phyloP scores from a whole-genome alignment of 1,284 basidiomycete species.

The Mycosarcoma mackinlayi region DNA sequence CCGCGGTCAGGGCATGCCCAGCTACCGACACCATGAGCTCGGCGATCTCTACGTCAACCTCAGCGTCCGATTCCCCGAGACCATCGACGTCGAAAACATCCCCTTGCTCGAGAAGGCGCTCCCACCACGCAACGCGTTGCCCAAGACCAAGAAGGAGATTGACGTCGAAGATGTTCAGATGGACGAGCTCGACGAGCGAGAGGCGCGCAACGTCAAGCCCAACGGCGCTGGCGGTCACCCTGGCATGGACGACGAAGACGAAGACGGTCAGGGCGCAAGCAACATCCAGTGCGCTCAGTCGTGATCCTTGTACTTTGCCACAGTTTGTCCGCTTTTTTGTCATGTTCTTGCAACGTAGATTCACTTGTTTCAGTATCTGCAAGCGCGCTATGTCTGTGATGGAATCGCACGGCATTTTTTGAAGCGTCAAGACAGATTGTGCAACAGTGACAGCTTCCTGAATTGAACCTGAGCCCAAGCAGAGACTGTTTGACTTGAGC shows the following conservation, averaged over 20 bases:
- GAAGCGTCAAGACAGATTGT: no score
- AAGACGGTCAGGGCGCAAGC: conserved; percentile 62
- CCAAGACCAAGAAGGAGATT: conserved; percentile 76
- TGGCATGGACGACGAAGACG: conserved; percentile 81
- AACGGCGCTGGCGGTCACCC: conserved; percentile 70
- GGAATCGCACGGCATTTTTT: no score
- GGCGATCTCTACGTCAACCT: conserved; percentile 93
- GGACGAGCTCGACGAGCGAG: conserved; percentile 82
- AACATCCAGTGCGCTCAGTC: conserved; percentile 63
- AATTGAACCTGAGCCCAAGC: no score
- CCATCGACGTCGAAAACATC: conserved; percentile 78
- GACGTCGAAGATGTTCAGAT: conserved; percentile 86
- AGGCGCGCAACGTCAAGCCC: conserved; percentile 71
- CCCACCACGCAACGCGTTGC: conserved; percentile 79
- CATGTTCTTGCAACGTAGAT: conserved; percentile 14
- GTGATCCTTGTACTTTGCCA: conserved; percentile 27
- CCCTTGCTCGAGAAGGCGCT: conserved; percentile 86
- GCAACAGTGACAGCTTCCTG: no score
- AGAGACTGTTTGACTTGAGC: no score
- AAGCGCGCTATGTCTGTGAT: no score
- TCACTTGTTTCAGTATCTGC: not conserved
- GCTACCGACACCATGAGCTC: conserved; percentile 93
- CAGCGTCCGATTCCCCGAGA: conserved; percentile 88
- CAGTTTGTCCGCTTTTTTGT: not conserved
- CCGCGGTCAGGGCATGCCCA: conserved; percentile 96